A percentile compares a stretch with the other conserved stretches of the same genome.
These are phyloP conservation scores for Rossbeevera mucosa DNA, from an alignment of 768 basidiomycete species.

Conservation along the genomic window DNA sequence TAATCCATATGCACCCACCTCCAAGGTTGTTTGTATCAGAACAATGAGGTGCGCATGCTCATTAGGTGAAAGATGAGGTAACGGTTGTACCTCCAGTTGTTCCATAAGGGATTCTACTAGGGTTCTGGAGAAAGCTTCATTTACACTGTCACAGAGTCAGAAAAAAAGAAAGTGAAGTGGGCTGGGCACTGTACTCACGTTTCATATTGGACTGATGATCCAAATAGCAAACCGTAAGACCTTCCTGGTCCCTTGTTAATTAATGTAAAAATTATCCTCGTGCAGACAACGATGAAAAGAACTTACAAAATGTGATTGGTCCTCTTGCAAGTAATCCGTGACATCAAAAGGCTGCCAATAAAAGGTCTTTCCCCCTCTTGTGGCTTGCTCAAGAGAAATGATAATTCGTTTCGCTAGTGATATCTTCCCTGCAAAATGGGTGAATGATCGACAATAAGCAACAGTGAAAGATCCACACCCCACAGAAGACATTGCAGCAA, in stretches of 20 bases:
- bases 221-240: slow-evolving; percentile 53
- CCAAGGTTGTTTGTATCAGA: slow-evolving; percentile 81
- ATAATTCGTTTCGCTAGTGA: slow-evolving; percentile 83
- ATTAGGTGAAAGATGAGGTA: slow-evolving; percentile 69
- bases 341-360: slow-evolving; percentile 52
- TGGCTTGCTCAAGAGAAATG: slow-evolving; percentile 50
- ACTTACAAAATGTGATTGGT: slow-evolving; percentile 21
- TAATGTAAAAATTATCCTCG: not conserved
- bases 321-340: slow-evolving; percentile 37
- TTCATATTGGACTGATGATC: slow-evolving; percentile 37
- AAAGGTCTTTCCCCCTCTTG: slow-evolving; percentile 10
- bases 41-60: slow-evolving; percentile 83
- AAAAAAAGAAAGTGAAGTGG: not conserved
- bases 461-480: slow-evolving; percentile 49
- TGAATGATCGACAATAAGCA: slow-evolving; percentile 2
- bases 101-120: slow-evolving; percentile 60
- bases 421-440: slow-evolving; percentile 57
- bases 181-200: slow-evolving; percentile 36
- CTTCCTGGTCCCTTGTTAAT: slow-evolving; percentile 22
- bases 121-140: slow-evolving; percentile 55
- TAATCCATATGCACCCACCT: slow-evolving; percentile 46
- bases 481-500: slow-evolving; percentile 87
- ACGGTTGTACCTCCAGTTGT: slow-evolving; percentile 54
- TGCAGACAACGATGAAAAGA: not conserved
- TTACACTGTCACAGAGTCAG: slow-evolving; percentile 33